Evolutionary conservation across 805 yeast genomes (phyloP).

Genomic region (Candida hungchunana): DNA sequence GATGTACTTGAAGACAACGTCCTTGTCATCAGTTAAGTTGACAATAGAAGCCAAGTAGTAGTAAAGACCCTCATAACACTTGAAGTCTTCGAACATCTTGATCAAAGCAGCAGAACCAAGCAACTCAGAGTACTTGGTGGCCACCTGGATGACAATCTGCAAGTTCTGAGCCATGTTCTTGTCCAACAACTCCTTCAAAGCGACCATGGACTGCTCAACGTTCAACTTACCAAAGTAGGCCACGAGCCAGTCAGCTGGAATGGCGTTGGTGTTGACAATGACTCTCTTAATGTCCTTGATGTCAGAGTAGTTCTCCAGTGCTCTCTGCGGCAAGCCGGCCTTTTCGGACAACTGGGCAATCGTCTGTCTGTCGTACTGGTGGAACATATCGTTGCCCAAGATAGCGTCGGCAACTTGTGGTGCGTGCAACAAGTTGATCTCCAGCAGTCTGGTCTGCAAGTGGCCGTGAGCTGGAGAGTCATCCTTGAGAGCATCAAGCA

Average conservation of each 20-base stretch:
- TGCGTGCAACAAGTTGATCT: slow-evolving; percentile 88
- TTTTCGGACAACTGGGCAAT: slow-evolving; percentile 91
- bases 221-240: slow-evolving; percentile 88
- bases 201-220: slow-evolving; percentile 87
- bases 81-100: slow-evolving; percentile 89
- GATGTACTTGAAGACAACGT: slow-evolving; percentile 93
- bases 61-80: slow-evolving; percentile 89
- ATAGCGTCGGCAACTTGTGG: slow-evolving; percentile 99
- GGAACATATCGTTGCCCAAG: slow-evolving; percentile 90
- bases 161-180: slow-evolving; percentile 78
- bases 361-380: slow-evolving; percentile 91
- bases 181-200: slow-evolving; percentile 81
- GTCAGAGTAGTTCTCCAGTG: slow-evolving; percentile 93
- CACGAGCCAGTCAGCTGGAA: slow-evolving; percentile 93
- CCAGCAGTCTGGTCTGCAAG: slow-evolving; percentile 89
- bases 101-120: slow-evolving; percentile 83
- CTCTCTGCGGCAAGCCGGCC: slow-evolving; percentile 94
- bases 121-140: slow-evolving; percentile 92
- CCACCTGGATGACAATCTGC: slow-evolving; percentile 93
- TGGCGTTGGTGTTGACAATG: slow-evolving; percentile 75
- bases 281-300: slow-evolving; percentile 94
- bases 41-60: slow-evolving; percentile 92
- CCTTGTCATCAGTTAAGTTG: slow-evolving; percentile 88
- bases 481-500: slow-evolving; percentile 90
- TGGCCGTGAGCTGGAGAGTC: slow-evolving; percentile 95